Evolutionary conservation across 495 filamentous ascomycete species (phyloP), one percentile per base, ranked within the genome.

Genomic region (Annulohypoxylon moriforme): DNA sequence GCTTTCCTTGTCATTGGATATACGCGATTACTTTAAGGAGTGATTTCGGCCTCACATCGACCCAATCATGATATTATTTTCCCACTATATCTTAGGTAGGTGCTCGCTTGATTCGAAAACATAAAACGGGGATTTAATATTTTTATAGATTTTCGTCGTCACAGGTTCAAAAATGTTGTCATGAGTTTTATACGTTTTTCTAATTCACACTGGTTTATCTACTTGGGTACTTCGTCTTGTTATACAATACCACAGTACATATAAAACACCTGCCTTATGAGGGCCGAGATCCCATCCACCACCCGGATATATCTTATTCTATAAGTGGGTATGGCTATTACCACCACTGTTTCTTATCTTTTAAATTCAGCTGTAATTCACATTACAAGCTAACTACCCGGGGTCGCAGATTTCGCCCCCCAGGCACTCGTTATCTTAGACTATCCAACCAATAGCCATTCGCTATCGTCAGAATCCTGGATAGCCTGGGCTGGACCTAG

Each of bases 361-460:
- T 57, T 55, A 13, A 22, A 50, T 60, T 36, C 40, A 69, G 60
- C 46, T 42, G 13, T 25, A 49, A 66, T 40, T 55, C 65, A 29
- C 56, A 55, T 38, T 42, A 36, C 31, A 61, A 34, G 25, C 56
- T 49, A 61, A 49, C 60, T 50, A 42, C 56, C 56, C 20, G 49
- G 56, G 36, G 38, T 52, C 60, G 53, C 59, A 61, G 38, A 68
- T 64, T 56, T 64, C 65, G 33, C 40, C 47, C 25, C 38, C 47
- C 20, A 34, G 47, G 11, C 59, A 25, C 25, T 71, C 47, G 47
- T 73, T 69, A 68, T 73, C 64, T 73, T 11, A 0, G 20, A 52
- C 29, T 24, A 5, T 44, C 53, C 22, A 10, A 46, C 70, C 65
- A 73, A 73, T 73, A 34, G 18, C 61, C 61, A 64, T 27, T 40